Evolutionary conservation across 2,329 filamentous ascomycete genomes (phyloP).

Genomic region (Fusarium dimerum): DNA sequence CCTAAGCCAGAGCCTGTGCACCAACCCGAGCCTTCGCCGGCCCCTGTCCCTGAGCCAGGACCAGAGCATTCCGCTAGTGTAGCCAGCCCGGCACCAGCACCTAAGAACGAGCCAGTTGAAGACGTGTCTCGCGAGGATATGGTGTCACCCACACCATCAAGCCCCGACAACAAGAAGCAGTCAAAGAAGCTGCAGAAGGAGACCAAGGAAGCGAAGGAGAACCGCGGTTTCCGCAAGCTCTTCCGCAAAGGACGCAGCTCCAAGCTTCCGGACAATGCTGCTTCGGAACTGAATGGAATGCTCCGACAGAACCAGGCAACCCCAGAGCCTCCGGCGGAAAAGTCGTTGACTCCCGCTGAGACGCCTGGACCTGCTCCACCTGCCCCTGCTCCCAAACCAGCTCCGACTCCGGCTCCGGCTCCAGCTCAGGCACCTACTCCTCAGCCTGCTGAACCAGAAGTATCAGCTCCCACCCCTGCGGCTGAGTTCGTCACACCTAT

Average conservation of each 20-base stretch:
- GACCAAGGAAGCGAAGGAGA: conserved; percentile 45
- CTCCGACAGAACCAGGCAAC: conserved; percentile 41
- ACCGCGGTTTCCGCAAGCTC: conserved; percentile 61
- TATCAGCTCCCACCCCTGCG: conserved; percentile 18
- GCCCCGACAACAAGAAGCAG: conserved; percentile 44
- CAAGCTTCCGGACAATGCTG: conserved; percentile 57
- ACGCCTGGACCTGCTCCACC: conserved; percentile 26
- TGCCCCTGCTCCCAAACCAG: conserved; percentile 3
- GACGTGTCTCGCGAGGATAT: conserved; percentile 22
- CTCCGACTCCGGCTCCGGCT: conserved; percentile 26
- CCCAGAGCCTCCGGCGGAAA: conserved; percentile 19
- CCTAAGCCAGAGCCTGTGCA: conserved; percentile 10
- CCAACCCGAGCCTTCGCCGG: conserved; percentile 4
- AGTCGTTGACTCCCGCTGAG: conserved; percentile 21
- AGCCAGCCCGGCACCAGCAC: conserved; percentile 24
- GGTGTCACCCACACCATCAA: conserved; percentile 32
- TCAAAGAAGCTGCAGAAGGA: conserved; percentile 59
- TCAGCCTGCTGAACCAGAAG: conserved; percentile 14
- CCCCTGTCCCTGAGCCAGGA: conserved; percentile 8
- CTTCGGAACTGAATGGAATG: conserved; percentile 52
- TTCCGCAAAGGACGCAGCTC: conserved; percentile 65
- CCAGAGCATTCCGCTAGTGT: conserved; percentile 4
- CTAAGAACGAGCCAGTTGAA: conserved; percentile 26
- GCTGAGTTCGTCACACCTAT: conserved; percentile 25
- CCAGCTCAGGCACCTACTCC: conserved; percentile 7